Evolutionary conservation across 495 filamentous ascomycete genomes (phyloP).

Genomic region (Hyphodiscus hymeniophilus): DNA sequence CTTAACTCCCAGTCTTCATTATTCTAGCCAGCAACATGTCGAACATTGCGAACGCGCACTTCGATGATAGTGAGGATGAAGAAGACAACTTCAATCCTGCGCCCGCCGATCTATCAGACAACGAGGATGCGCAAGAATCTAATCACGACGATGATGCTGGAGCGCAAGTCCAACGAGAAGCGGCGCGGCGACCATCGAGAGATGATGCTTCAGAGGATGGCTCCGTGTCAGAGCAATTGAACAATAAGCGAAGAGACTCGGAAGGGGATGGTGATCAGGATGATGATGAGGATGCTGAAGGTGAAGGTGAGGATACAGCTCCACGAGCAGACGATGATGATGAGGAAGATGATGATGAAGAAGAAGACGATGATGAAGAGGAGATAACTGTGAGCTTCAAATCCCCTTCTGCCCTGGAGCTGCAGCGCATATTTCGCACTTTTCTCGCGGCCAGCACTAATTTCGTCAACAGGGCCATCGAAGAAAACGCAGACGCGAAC

Average conservation of each 20-base stretch:
- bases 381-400: slow-evolving; percentile 42
- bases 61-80: slow-evolving; percentile 63
- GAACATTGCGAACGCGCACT: slow-evolving; percentile 45
- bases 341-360: slow-evolving; percentile 29
- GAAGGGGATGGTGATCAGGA: slow-evolving; percentile 29
- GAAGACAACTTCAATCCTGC: slow-evolving; percentile 78
- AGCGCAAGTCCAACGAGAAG: slow-evolving; percentile 17
- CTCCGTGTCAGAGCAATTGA: background rate
- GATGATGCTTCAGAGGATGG: slow-evolving; percentile 17
- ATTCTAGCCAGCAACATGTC: slow-evolving; percentile 33
- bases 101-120: slow-evolving; percentile 58
- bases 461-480: slow-evolving; percentile 52
- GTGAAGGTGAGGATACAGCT: slow-evolving; percentile 28
- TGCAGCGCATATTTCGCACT: background rate
- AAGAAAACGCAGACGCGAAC: slow-evolving; percentile 65
- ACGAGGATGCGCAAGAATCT: slow-evolving; percentile 42
- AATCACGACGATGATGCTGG: slow-evolving; percentile 26
- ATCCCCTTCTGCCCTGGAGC: background rate
- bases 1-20: background rate
- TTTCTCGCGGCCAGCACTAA: background rate
- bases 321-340: slow-evolving; percentile 45
- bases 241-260: slow-evolving; percentile 20
- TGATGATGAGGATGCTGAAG: slow-evolving; percentile 41
- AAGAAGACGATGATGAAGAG: slow-evolving; percentile 37
- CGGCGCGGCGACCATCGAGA: slow-evolving; percentile 17